Base-by-base conservation (phyloP, 768 basidiomycete species). In the Naganishia randhawae region DNA sequence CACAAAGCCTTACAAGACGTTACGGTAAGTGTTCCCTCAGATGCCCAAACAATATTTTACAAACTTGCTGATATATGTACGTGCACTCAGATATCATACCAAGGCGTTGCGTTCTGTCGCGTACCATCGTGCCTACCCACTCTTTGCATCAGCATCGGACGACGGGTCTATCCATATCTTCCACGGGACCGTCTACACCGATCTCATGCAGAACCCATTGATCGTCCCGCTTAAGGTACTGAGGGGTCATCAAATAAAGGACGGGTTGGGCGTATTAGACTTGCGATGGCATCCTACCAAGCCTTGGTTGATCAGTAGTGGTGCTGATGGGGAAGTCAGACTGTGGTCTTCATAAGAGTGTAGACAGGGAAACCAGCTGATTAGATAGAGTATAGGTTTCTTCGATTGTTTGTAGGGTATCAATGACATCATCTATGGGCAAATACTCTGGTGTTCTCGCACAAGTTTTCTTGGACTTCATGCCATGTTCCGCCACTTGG, bases 191-290 rank as follows among this genome's bases (percentile, higher is more conserved):
- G 90, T 98, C 51, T 98, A 90, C 82, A 89, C 86, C 75, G 96
- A 99, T 79, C 84, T 97, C 52, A 89, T 96, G 87, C 94, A 91
- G 51, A 95, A 99, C 81, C 95, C 96, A 35, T 83, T 98, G 68
- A 97, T 99, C 74, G 95, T 99, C 0, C 96, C 96, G 22, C 83
- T 99, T 75, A 98, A 98, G 81, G 95, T 98, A 63, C 84, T 99
- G 52, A 84, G 90, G 37, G 96, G 94, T n/a, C 96, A 98, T 80
- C 83, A 85, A 51, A 82, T 97, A 64, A 85, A 81, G 69, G 91
- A 94, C 33, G 90, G 89, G 1, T 84, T 98, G 27, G 96, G 96
- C 42, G 94, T 97, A 63, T 83, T 98, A 68, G 90, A 92, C 75
- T 83, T 94, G 67, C 87, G 84, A 78, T 99, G 96, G 95, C 89